phyloP scores from a whole-genome alignment of 2,329 filamentous ascomycete genomes.

The Colletotrichum tabaci region DNA sequence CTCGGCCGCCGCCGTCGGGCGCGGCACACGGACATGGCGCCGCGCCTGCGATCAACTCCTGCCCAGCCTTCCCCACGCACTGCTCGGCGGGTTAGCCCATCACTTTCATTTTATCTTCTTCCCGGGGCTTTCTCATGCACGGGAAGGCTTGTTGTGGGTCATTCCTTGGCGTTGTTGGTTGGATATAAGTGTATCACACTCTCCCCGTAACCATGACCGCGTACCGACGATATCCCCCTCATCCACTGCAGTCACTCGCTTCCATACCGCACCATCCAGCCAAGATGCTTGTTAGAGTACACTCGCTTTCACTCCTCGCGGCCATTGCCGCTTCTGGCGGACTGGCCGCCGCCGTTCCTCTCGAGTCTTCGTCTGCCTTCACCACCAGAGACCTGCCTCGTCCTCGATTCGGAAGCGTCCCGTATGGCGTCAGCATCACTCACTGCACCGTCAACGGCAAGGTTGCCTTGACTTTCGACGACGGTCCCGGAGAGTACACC shows the following conservation, averaged over 20 bases:
- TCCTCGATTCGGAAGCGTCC: constrained; percentile 49
- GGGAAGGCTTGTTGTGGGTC: not conserved
- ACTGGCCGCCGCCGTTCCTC: constrained; percentile 26
- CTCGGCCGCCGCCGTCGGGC: constrained; percentile 32
- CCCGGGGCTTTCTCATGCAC: constrained; percentile 23
- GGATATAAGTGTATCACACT: constrained; percentile 31
- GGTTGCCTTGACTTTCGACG: constrained; percentile 57
- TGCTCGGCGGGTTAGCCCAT: constrained; percentile 16
- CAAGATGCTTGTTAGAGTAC: constrained; percentile 42
- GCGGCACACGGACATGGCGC: constrained; percentile 31
- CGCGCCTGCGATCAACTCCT: constrained; percentile 18
- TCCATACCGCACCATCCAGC: constrained; percentile 2
- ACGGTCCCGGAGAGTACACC: constrained; percentile 55
- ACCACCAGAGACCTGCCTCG: constrained; percentile 43
- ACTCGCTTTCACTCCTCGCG: constrained; percentile 38
- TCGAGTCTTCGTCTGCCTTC: constrained; percentile 28
- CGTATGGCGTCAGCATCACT: constrained; percentile 53
- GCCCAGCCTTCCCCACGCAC: constrained; percentile 25
- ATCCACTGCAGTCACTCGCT: constrained; percentile 25
- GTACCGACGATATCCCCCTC: not conserved
- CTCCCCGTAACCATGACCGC: not conserved
- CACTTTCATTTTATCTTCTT: constrained; percentile 25
- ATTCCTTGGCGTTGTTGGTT: constrained; percentile 15
- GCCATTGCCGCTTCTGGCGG: constrained; percentile 34
- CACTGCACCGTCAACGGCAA: constrained; percentile 51